These are phyloP conservation scores for Conticribra guillardii DNA, from an alignment of 108 stramenopile species.

Conservation along the genomic window DNA sequence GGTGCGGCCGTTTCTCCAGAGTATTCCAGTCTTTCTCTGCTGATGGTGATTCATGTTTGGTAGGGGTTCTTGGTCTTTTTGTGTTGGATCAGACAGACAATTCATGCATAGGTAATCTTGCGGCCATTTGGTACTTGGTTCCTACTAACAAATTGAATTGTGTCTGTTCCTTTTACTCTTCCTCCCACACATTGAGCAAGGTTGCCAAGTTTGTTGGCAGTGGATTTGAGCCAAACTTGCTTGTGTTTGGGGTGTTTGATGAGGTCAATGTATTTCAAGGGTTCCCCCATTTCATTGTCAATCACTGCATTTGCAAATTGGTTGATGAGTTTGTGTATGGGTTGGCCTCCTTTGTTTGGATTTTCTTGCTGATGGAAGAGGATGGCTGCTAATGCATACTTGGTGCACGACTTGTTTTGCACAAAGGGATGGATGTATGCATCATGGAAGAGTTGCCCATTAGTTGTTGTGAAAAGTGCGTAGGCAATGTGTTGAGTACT, in stretches of 20 bases:
- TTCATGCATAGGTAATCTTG: neutral
- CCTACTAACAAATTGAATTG: neutral
- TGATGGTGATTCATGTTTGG: neutral
- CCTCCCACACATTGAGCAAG: neutral
- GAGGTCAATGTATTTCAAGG: neutral
- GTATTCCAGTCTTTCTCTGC: constrained; percentile 1
- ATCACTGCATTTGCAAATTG: neutral
- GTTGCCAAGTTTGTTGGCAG: neutral
- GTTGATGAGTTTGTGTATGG: neutral
- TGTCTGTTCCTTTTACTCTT: neutral
- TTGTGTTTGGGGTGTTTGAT: neutral
- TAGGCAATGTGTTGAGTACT: too few relatives aligned
- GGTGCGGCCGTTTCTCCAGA: neutral
- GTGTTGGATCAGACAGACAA: neutral
- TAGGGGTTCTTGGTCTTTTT: neutral
- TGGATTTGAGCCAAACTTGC: neutral
- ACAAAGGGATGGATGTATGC: too few relatives aligned
- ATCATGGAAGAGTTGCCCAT: too few relatives aligned
- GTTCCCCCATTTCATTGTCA: neutral
- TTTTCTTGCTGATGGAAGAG: neutral
- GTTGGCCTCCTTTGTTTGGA: neutral
- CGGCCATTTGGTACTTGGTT: neutral
- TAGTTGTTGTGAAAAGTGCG: too few relatives aligned
- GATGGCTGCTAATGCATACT: too few relatives aligned
- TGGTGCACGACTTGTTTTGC: too few relatives aligned